These are phyloP conservation scores for Colletotrichum paranaense DNA, from an alignment of 2,329 filamentous ascomycete species.

Conservation along the genomic window DNA sequence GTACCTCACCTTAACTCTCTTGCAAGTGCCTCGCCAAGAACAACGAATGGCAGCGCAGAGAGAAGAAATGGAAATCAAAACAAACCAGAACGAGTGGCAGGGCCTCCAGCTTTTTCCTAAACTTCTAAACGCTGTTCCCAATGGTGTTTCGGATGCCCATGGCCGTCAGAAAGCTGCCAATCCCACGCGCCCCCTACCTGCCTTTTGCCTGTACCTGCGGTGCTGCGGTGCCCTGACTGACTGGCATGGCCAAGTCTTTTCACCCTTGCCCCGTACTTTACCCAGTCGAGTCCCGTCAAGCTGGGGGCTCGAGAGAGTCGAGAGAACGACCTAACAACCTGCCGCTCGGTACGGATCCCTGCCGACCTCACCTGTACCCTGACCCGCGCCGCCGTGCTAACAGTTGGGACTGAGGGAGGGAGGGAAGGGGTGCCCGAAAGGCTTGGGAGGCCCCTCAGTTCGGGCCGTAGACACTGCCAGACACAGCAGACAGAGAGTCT, in stretches of 20 bases:
- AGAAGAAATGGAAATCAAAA: neutral
- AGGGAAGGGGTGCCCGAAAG: neutral
- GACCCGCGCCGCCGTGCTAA: conserved; percentile 2
- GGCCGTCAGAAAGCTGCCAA: conserved; percentile 10
- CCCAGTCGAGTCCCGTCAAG: neutral
- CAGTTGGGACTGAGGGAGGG: neutral
- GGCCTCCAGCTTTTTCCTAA: conserved; percentile 12
- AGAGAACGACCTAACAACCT: neutral
- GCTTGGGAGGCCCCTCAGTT: conserved; percentile 30
- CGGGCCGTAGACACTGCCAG: neutral
- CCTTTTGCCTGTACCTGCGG: neutral
- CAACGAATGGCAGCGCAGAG: neutral
- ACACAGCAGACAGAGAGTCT: conserved; percentile 20
- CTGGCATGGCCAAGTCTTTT: neutral
- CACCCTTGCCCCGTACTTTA: neutral
- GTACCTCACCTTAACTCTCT: conserved; percentile 15
- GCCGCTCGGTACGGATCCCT: conserved; percentile 3
- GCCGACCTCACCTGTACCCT: conserved; percentile 10
- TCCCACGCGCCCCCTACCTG: neutral
- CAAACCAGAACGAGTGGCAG: neutral
- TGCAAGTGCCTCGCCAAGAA: neutral
- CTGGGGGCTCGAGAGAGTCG: neutral
- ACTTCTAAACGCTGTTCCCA: conserved; percentile 17
- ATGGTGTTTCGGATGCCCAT: conserved; percentile 30
- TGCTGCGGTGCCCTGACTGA: neutral